A percentile compares a stretch with the other conserved stretches of the same genome.
phyloP scores from a whole-genome alignment of 2,329 filamentous ascomycete species.

The Aspergillus puulaauensis region DNA sequence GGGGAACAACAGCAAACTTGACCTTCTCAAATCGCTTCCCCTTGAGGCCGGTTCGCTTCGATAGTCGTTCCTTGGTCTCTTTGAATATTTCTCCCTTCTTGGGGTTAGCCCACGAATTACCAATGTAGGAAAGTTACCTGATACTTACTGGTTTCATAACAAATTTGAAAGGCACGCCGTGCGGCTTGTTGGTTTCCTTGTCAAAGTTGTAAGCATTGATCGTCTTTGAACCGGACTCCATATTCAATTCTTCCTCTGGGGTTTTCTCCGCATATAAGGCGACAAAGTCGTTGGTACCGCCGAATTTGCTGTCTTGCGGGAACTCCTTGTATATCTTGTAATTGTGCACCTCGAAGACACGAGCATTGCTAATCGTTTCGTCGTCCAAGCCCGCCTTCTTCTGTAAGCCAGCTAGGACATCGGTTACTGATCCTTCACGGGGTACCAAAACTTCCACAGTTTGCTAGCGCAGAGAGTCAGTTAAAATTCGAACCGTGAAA shows the following conservation, averaged over 20 bases:
- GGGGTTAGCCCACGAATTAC: slow-evolving; percentile 13
- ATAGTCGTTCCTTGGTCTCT: slow-evolving; percentile 91
- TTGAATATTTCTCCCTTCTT: slow-evolving; percentile 76
- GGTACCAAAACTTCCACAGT: slow-evolving; percentile 78
- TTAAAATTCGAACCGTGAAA: neutral
- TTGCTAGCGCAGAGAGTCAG: slow-evolving; percentile 55
- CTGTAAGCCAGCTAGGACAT: slow-evolving; percentile 72
- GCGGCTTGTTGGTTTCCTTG: slow-evolving; percentile 76
- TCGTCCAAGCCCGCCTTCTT: slow-evolving; percentile 79
- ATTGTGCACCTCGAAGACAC: slow-evolving; percentile 78
- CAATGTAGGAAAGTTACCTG: neutral
- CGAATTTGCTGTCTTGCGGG: slow-evolving; percentile 67
- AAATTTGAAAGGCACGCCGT: slow-evolving; percentile 91
- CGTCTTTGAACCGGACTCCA: slow-evolving; percentile 65
- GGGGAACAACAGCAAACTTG: slow-evolving; percentile 81
- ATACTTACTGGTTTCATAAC: slow-evolving; percentile 71
- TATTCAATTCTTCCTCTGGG: slow-evolving; percentile 64
- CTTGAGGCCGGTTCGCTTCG: slow-evolving; percentile 89
- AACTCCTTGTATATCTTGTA: slow-evolving; percentile 84
- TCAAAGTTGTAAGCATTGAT: slow-evolving; percentile 92
- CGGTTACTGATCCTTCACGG: slow-evolving; percentile 77
- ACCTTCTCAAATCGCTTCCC: slow-evolving; percentile 99
- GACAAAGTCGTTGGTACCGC: slow-evolving; percentile 82
- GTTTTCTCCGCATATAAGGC: slow-evolving; percentile 77
- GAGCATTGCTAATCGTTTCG: slow-evolving; percentile 70